Conservation (phyloP, 352 stramenopile genomes). For the Phytophthora ohioensis region DNA sequence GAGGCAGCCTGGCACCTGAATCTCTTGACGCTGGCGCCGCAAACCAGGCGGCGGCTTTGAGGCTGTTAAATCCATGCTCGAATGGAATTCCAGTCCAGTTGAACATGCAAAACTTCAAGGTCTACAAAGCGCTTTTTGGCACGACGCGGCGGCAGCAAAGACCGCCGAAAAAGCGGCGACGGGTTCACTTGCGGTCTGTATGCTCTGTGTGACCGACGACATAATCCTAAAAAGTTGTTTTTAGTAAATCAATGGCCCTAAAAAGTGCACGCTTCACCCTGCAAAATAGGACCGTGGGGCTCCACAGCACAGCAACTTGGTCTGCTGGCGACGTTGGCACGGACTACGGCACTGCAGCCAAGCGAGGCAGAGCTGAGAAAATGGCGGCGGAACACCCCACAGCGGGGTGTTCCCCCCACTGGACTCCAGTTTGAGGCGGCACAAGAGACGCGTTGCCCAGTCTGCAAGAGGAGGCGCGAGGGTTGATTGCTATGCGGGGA, state of each 20-base stretch:
- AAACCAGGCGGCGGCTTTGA: background rate
- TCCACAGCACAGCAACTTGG: too few species aligned
- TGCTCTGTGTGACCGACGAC: background rate
- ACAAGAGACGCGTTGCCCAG: conserved; percentile 2
- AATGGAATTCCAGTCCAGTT: conserved; percentile 27
- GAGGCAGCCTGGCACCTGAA: conserved; percentile 26
- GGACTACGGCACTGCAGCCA: background rate
- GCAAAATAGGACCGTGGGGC: conserved; percentile 7
- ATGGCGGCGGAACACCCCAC: background rate
- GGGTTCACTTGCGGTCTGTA: background rate
- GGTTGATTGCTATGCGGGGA: conserved; percentile 26
- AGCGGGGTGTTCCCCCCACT: background rate
- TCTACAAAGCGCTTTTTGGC: conserved; percentile 17
- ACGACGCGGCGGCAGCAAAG: conserved; percentile 17
- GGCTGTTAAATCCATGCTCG: background rate
- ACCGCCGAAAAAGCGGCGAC: conserved; percentile 20
- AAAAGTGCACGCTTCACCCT: conserved; percentile 2
- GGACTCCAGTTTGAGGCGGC: too few species aligned
- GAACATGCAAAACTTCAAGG: conserved; percentile 38
- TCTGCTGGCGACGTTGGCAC: background rate
- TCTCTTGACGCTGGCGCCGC: background rate
- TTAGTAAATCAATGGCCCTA: conserved; percentile 6
- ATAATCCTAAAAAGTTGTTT: background rate
- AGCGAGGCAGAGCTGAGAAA: background rate
- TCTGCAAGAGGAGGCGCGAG: background rate